These are phyloP conservation scores for Colletotrichum liriopes DNA, from an alignment of 2,329 filamentous ascomycete genomes.

Conservation along the genomic window DNA sequence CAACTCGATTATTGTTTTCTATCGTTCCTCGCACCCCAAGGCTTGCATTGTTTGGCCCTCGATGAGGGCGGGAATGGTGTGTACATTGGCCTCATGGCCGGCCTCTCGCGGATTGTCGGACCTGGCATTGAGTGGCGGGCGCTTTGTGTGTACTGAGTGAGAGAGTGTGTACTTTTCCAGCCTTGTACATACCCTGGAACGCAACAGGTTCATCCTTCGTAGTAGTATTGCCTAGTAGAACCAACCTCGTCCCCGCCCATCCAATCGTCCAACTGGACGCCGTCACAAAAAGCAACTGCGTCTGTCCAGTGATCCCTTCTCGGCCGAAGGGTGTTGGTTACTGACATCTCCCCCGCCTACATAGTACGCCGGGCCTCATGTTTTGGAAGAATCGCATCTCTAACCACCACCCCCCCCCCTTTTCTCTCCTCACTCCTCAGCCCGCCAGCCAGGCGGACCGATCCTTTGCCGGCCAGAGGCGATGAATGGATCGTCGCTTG, in stretches of 20 bases:
- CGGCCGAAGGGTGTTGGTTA: constrained; percentile 5
- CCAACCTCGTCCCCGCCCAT: not conserved
- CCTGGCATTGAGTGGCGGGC: not conserved
- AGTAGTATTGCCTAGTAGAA: not conserved
- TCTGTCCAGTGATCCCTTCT: not conserved
- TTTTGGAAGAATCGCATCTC: not conserved
- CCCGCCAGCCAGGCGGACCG: not conserved
- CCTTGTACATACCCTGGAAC: constrained; percentile 16
- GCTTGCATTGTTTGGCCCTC: not conserved
- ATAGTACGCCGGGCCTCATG: too few species aligned
- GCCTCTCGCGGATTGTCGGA: not conserved
- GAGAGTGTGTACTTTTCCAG: not conserved
- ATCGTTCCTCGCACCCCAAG: not conserved
- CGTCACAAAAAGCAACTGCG: constrained; percentile 6
- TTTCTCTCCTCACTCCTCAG: not conserved
- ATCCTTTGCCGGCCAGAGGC: not conserved
- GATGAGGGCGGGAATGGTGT: not conserved
- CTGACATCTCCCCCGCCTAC: not conserved
- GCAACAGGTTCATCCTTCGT: not conserved
- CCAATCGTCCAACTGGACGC: not conserved
- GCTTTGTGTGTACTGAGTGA: constrained; percentile 1
- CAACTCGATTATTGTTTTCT: constrained; percentile 11
- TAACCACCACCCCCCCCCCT: not conserved
- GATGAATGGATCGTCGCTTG: not conserved
- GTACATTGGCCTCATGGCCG: not conserved